These are phyloP conservation scores for Alternaria brassicicola DNA, from an alignment of 2,329 filamentous ascomycete genomes.

Conservation along the genomic window DNA sequence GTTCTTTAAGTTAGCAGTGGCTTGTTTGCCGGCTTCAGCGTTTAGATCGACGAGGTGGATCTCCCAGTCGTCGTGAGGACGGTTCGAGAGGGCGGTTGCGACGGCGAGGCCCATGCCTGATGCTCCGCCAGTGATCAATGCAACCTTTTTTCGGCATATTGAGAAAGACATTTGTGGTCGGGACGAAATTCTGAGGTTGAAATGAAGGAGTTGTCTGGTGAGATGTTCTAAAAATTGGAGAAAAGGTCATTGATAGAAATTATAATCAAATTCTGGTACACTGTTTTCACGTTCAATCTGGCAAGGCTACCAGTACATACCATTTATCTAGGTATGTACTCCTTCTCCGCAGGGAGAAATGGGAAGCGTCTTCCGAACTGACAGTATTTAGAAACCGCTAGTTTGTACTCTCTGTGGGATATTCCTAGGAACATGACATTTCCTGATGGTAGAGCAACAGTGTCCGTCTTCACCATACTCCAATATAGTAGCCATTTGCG, in stretches of 20 bases:
- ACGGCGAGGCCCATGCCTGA: slow-evolving; percentile 58
- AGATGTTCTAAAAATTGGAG: no score
- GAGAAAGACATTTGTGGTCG: background rate
- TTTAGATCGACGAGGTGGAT: slow-evolving; percentile 53
- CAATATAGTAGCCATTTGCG: background rate
- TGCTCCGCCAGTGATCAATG: slow-evolving; percentile 79
- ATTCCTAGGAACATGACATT: background rate
- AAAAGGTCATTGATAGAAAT: background rate
- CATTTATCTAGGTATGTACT: background rate
- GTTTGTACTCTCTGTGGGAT: background rate
- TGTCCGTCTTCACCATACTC: background rate
- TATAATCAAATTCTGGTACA: background rate
- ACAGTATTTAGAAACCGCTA: background rate
- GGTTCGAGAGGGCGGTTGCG: slow-evolving; percentile 47
- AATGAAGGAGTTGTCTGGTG: background rate
- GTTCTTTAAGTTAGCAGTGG: slow-evolving; percentile 30
- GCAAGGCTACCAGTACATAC: no score
- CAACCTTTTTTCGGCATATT: slow-evolving; percentile 45
- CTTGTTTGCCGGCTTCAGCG: slow-evolving; percentile 41
- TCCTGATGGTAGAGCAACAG: no score
- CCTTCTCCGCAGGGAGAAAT: slow-evolving; percentile 16
- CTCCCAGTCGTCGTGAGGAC: slow-evolving; percentile 43
- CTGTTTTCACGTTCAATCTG: background rate
- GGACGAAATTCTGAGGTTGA: background rate
- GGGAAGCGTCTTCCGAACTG: slow-evolving; percentile 10